Conservation (phyloP, 768 basidiomycete genomes). For the Trichaptum fuscoviolaceum region DNA sequence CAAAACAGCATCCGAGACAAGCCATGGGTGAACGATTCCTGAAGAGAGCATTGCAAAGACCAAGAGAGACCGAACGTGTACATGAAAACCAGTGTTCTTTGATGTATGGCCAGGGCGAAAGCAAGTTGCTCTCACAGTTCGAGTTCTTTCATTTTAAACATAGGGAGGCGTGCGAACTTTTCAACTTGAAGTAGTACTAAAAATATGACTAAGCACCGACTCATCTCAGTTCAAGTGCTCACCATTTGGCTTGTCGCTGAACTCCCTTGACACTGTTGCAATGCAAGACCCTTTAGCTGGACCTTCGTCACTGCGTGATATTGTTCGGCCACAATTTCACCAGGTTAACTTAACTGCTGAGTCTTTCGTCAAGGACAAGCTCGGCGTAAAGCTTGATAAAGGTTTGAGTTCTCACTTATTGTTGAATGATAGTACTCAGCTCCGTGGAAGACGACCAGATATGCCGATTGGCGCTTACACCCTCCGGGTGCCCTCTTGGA, state of each 20-base stretch:
- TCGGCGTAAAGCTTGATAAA: slow-evolving; percentile 87
- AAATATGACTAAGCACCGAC: neutral
- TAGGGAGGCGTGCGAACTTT: neutral
- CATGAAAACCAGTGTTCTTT: neutral
- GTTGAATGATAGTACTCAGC: slow-evolving; percentile 4
- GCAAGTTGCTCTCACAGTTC: neutral
- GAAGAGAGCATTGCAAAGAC: neutral
- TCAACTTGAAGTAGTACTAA: neutral
- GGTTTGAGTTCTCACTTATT: slow-evolving; percentile 41
- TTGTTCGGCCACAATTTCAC: slow-evolving; percentile 88
- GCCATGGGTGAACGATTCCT: neutral
- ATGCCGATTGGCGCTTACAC: slow-evolving; percentile 76
- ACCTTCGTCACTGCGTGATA: slow-evolving; percentile 39
- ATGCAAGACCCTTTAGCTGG: slow-evolving; percentile 21
- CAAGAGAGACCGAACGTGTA: neutral
- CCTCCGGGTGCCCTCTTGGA: slow-evolving; percentile 84
- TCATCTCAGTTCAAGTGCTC: neutral
- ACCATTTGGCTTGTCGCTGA: neutral
- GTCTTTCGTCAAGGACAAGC: slow-evolving; percentile 71
- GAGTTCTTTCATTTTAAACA: neutral
- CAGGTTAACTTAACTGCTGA: slow-evolving; percentile 88
- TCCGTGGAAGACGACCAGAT: slow-evolving; percentile 80
- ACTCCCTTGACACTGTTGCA: neutral
- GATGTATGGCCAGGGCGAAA: neutral
- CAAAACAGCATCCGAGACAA: neutral